Evolutionary conservation across 495 filamentous ascomycete genomes (phyloP), one percentile per base, ranked within the genome.

Genomic region (Diplogelasinospora grovesii): DNA sequence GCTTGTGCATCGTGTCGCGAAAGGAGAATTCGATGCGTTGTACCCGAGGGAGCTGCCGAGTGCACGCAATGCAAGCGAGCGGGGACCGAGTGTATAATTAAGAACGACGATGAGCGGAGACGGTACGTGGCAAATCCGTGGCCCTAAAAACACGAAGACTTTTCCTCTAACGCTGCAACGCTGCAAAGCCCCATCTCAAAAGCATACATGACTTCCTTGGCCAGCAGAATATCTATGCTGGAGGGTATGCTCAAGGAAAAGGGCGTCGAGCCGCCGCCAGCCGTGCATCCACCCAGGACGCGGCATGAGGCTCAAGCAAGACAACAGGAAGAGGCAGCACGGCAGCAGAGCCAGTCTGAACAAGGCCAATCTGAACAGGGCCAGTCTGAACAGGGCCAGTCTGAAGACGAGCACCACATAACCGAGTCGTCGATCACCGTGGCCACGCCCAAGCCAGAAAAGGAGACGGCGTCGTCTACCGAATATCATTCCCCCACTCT

Each of bases 1-100:
- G 63, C 63, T 8, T 66, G 63, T 41, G 58, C 56, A n/a, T 63
- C 61, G 2, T 66, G 63, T 28, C 62, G 73, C 42, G 73, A 77
- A 43, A 63, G 72, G 22, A 57, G 73, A 30, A 77, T 77, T 36
- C 61, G 73, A 46, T 77, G 73, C 50, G 72, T 77, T n/a, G 72
- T 77, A 22, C 67, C 66, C 16, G 57, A 65, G 8, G 72, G 70
- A 11, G 63, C 68, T 28, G 56, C 59, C n/a, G 66, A 66, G 40
- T 77, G 73, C 49, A 64, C 62, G 20, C 70, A 74, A 49, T 77
- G 73, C 50, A 71, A 69, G 48, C 54, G 68, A 22, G 66, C 67
- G 3, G 66, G 70, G 29, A 57, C 64, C 22, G 59, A 69, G 29
- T 77, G 72, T 45, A 57, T 77, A 23, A 77, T 77, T 47, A 73